Percentiles rank a stretch among this genome's conserved stretches.
phyloP scores from a whole-genome alignment of 208 protist genomes.

The Leishmania martiniquensis region DNA sequence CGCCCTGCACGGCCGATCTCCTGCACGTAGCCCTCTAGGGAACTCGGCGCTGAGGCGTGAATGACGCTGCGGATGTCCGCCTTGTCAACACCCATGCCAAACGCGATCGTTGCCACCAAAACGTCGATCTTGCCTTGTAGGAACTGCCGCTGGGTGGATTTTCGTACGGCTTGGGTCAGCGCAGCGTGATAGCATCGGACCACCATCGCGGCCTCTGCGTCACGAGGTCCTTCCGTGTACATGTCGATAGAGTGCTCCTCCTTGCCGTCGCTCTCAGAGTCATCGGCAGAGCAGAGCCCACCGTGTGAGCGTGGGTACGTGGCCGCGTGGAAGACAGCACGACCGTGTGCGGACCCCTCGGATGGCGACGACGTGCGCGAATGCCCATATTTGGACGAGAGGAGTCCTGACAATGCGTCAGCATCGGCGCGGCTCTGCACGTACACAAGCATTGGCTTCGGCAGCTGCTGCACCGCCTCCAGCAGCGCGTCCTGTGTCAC shows the following conservation, averaged over 20 bases:
- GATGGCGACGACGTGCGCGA: background rate
- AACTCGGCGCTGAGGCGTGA: slow-evolving; percentile 95
- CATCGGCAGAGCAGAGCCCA: too few relatives aligned
- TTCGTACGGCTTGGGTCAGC: slow-evolving; percentile 50
- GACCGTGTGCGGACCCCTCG: background rate
- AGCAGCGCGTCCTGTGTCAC: slow-evolving; percentile 64
- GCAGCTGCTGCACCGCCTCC: slow-evolving; percentile 62
- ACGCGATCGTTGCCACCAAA: slow-evolving; percentile 97
- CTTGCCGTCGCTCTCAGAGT: background rate
- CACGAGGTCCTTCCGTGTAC: background rate
- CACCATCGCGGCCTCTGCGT: slow-evolving; percentile 21
- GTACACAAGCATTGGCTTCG: slow-evolving; percentile 90
- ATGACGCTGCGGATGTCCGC: slow-evolving; percentile 97
- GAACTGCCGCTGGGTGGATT: slow-evolving; percentile 88
- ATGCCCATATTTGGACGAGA: slow-evolving; percentile 38
- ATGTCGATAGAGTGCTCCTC: background rate
- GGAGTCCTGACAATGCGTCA: slow-evolving; percentile 65
- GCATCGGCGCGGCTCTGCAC: slow-evolving; percentile 82
- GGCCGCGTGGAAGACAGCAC: slow-evolving; percentile 16
- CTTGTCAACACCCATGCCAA: slow-evolving; percentile 99
- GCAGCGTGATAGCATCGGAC: slow-evolving; percentile 85
- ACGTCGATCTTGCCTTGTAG: slow-evolving; percentile 85
- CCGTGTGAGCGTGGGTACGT: slow-evolving; percentile 2
- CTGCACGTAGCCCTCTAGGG: slow-evolving; percentile 98
- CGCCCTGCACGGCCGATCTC: slow-evolving; percentile 96